Conservation (phyloP, 148 eudicot genomes). For the Vaccinium darrowii region DNA sequence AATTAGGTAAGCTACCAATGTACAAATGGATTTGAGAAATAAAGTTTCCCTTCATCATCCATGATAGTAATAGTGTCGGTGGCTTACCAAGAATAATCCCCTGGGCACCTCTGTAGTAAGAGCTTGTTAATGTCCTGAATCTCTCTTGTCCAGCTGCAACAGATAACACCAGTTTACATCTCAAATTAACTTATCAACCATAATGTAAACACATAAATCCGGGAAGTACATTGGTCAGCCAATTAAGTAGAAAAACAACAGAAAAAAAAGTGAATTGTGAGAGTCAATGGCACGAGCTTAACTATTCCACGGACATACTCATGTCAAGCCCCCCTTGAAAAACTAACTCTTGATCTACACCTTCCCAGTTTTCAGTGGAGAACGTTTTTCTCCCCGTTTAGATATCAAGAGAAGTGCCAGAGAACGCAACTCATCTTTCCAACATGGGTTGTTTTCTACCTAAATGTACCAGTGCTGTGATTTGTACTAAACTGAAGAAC, state of each 20-base stretch:
- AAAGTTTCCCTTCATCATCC: neutral
- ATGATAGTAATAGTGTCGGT: neutral
- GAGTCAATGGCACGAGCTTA: neutral
- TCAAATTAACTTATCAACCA: neutral
- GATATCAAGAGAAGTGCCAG: conserved; percentile 3
- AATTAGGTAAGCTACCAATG: neutral
- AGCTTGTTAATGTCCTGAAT: conserved; percentile 92
- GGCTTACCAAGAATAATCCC: conserved; percentile 87
- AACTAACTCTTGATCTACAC: neutral
- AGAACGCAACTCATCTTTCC: neutral
- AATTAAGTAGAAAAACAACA: neutral
- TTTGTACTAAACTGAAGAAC: neutral
- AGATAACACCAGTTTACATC: conserved; percentile 18
- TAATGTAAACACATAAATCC: neutral
- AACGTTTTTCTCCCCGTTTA: neutral
- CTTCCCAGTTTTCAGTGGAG: neutral
- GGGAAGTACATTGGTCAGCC: neutral
- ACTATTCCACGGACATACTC: neutral
- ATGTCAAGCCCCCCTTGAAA: neutral
- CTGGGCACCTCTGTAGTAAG: conserved; percentile 94
- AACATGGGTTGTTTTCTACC: neutral
- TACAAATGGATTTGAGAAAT: neutral
- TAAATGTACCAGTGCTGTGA: neutral
- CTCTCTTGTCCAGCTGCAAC: conserved; percentile 97
- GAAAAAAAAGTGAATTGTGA: neutral